These are phyloP conservation scores for Tolypocladium ovalisporum DNA, from an alignment of 2,329 filamentous ascomycete species.

Conservation along the genomic window DNA sequence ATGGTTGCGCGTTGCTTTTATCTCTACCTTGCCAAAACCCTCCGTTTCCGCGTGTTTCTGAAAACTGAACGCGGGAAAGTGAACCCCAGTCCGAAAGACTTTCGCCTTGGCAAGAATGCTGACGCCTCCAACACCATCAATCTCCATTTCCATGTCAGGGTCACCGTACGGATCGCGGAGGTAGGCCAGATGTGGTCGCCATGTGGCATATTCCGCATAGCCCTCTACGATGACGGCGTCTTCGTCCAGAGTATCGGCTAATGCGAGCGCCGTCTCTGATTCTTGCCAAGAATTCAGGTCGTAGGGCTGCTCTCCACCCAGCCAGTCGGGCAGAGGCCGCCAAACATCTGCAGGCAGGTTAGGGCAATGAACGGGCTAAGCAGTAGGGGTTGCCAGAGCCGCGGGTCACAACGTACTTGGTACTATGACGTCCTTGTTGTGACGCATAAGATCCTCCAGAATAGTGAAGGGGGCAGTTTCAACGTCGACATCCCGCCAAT, in stretches of 20 bases:
- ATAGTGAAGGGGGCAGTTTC: slow-evolving; percentile 96
- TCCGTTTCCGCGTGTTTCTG: slow-evolving; percentile 98
- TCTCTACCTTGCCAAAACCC: slow-evolving; percentile 85
- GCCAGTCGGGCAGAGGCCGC: slow-evolving; percentile 97
- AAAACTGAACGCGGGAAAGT: slow-evolving; percentile 97
- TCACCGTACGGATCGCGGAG: slow-evolving; percentile 94
- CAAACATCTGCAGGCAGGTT: slow-evolving; percentile 64
- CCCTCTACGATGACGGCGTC: slow-evolving; percentile 98
- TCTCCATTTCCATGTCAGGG: slow-evolving; percentile 99
- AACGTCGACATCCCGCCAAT: slow-evolving; percentile 97
- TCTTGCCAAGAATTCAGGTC: slow-evolving; percentile 99
- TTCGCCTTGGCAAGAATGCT: slow-evolving; percentile 94
- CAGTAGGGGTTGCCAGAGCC: not conserved
- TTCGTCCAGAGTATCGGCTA: slow-evolving; percentile 92
- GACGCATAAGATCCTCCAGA: slow-evolving; percentile 92
- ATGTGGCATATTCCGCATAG: slow-evolving; percentile 97
- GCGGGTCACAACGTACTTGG: slow-evolving; percentile 59
- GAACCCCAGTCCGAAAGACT: slow-evolving; percentile 88
- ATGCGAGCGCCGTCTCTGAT: slow-evolving; percentile 86
- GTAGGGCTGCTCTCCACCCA: slow-evolving; percentile 95
- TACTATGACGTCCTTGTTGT: slow-evolving; percentile 98
- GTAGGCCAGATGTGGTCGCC: slow-evolving; percentile 94
- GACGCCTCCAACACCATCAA: slow-evolving; percentile 94
- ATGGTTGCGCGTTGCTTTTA: no score
- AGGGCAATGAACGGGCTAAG: slow-evolving; percentile 5